A percentile compares a stretch with the other conserved stretches of the same genome.
These are phyloP conservation scores for Cyberlindnera suaveolens DNA, from an alignment of 805 yeast species.

Conservation along the genomic window DNA sequence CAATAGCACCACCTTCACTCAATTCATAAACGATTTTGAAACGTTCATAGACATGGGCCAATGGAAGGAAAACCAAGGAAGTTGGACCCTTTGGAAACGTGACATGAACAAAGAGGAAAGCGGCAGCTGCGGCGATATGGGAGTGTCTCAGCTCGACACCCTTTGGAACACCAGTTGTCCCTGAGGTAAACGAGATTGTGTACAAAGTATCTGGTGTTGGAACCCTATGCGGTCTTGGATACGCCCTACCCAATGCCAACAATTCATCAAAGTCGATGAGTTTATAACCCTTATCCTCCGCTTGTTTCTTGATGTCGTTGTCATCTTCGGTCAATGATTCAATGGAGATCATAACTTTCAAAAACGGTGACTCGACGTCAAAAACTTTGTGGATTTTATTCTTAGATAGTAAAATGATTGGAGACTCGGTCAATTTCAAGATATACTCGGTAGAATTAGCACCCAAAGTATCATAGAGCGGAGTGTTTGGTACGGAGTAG, in stretches of 20 bases:
- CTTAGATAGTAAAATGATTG: slow-evolving; percentile 50
- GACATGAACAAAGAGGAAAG: slow-evolving; percentile 33
- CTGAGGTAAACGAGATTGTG: slow-evolving; percentile 68
- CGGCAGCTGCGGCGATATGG: slow-evolving; percentile 44
- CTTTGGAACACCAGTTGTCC: slow-evolving; percentile 72
- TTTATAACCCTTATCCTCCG: slow-evolving; percentile 23
- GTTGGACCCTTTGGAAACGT: slow-evolving; percentile 23
- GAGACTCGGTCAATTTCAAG: slow-evolving; percentile 53
- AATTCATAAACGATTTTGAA: slow-evolving; percentile 37
- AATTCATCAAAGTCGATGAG: slow-evolving; percentile 31
- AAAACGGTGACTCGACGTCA: slow-evolving; percentile 35
- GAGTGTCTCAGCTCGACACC: slow-evolving; percentile 57
- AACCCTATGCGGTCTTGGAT: slow-evolving; percentile 36
- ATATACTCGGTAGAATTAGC: slow-evolving; percentile 59
- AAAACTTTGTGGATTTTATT: slow-evolving; percentile 44
- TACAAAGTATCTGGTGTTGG: slow-evolving; percentile 49
- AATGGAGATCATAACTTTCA: slow-evolving; percentile 52
- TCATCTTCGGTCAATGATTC: slow-evolving; percentile 38
- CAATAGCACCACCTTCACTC: slow-evolving; percentile 42
- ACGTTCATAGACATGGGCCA: slow-evolving; percentile 56
- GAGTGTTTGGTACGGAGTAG: slow-evolving; percentile 48
- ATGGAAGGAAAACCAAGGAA: slow-evolving; percentile 42
- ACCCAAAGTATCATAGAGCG: slow-evolving; percentile 53
- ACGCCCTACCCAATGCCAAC: slow-evolving; percentile 34
- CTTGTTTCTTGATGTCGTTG: slow-evolving; percentile 25